Conservation (phyloP, 2,329 filamentous ascomycete genomes). For the Aspergillus aculeatinus region DNA sequence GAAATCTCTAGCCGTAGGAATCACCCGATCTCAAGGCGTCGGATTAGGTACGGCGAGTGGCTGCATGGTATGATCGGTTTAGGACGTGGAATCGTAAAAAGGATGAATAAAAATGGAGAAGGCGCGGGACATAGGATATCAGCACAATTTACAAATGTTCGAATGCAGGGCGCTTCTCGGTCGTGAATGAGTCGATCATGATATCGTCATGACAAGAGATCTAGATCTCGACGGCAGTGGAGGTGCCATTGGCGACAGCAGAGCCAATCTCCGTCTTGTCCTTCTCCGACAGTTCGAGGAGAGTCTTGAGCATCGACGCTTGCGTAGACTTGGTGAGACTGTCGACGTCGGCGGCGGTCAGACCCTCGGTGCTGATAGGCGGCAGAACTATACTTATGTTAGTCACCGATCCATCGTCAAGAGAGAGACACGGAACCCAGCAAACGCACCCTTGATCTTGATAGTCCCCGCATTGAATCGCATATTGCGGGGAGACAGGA, state of each 20-base stretch:
- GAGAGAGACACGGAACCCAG: neutral
- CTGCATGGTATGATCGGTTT: neutral
- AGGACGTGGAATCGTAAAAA: neutral
- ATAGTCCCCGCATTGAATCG: constrained; percentile 69
- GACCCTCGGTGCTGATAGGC: constrained; percentile 72
- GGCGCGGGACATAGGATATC: neutral
- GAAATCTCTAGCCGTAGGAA: neutral
- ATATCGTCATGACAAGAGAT: neutral
- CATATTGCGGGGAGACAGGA: constrained; percentile 64
- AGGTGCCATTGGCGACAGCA: constrained; percentile 25
- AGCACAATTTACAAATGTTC: neutral
- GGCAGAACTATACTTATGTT: constrained; percentile 62
- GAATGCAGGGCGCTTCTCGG: neutral
- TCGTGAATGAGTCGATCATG: neutral
- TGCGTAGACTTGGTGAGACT: constrained; percentile 66
- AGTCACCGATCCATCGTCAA: neutral
- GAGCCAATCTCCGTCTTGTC: constrained; percentile 21
- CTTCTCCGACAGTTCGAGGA: constrained; percentile 44
- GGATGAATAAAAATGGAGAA: neutral
- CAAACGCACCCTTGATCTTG: constrained; percentile 67
- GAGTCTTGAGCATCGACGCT: constrained; percentile 70
- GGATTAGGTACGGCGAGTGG: neutral
- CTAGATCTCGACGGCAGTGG: constrained; percentile 40
- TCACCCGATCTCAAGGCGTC: neutral
- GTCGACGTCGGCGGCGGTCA: constrained; percentile 76